These are phyloP conservation scores for Talaromyces sp. DNA, from an alignment of 2,329 filamentous ascomycete species.

Conservation along the genomic window DNA sequence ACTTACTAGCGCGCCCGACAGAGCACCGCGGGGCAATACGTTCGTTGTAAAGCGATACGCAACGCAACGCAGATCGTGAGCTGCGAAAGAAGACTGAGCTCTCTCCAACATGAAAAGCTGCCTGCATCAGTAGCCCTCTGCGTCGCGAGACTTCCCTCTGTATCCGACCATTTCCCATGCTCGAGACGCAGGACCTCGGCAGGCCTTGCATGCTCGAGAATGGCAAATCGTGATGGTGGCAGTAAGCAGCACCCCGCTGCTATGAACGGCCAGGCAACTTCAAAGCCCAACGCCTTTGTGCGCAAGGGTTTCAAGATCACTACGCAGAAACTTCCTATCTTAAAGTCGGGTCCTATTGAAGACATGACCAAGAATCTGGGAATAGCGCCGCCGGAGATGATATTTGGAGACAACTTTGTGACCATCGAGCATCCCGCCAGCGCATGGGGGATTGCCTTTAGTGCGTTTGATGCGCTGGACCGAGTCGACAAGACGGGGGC, in stretches of 20 bases:
- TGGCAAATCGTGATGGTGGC: not conserved
- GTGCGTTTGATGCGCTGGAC: conserved; percentile 81
- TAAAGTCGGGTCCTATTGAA: conserved; percentile 86
- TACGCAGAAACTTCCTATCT: conserved; percentile 87
- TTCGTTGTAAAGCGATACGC: not conserved
- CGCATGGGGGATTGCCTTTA: conserved; percentile 77
- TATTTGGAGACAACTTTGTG: conserved; percentile 92
- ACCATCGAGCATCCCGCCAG: conserved; percentile 64
- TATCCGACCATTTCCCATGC: not conserved
- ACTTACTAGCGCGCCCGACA: not conserved
- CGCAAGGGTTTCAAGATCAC: conserved; percentile 68
- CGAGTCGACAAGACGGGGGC: conserved; percentile 88
- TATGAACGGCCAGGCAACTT: conserved; percentile 10
- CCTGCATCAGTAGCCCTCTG: not conserved
- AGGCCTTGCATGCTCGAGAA: not conserved
- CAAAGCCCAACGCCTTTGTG: conserved; percentile 50
- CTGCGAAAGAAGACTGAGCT: not conserved
- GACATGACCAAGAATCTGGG: conserved; percentile 70
- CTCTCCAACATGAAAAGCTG: not conserved
- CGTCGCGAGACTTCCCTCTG: not conserved
- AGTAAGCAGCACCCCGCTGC: not conserved
- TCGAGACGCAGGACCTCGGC: not conserved
- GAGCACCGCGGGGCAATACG: conserved; percentile 20
- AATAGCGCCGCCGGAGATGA: conserved; percentile 96
- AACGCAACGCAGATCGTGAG: not conserved